phyloP scores from a whole-genome alignment of 2,329 filamentous ascomycete species.

The Colletotrichum aenigma region DNA sequence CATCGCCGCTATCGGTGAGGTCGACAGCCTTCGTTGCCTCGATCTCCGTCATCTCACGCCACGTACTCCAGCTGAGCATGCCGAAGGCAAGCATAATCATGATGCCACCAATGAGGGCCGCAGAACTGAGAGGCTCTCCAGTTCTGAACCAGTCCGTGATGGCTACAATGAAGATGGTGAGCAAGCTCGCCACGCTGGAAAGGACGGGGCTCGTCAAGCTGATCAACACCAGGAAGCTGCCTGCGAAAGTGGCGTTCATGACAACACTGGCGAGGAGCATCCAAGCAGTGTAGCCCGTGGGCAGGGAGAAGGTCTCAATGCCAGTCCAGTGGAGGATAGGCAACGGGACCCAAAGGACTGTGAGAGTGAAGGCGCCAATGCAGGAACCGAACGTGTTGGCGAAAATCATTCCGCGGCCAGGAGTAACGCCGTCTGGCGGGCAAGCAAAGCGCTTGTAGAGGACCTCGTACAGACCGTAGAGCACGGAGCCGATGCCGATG shows the following conservation, averaged over 20 bases:
- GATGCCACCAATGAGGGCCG: constrained; percentile 80
- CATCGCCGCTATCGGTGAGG: constrained; percentile 48
- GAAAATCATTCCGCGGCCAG: constrained; percentile 92
- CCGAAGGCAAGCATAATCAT: constrained; percentile 88
- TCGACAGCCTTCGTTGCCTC: constrained; percentile 62
- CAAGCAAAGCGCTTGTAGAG: constrained; percentile 94
- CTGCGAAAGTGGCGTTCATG: constrained; percentile 90
- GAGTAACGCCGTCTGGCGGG: constrained; percentile 84
- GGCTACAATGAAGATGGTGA: constrained; percentile 97
- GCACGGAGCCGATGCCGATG: constrained; percentile 86
- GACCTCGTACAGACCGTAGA: constrained; percentile 97
- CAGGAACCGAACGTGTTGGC: constrained; percentile 90
- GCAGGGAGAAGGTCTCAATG: constrained; percentile 83
- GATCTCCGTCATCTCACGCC: constrained; percentile 90
- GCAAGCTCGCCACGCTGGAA: constrained; percentile 86
- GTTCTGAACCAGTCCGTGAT: constrained; percentile 88
- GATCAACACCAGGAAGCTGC: constrained; percentile 91
- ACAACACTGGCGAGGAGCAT: constrained; percentile 82
- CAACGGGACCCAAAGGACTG: constrained; percentile 89
- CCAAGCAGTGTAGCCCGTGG: constrained; percentile 76
- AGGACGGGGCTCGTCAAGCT: constrained; percentile 91
- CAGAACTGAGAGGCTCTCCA: constrained; percentile 73
- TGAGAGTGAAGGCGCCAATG: constrained; percentile 85
- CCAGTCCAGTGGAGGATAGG: constrained; percentile 81
- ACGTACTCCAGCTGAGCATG: constrained; percentile 90